A percentile compares a stretch with the other conserved stretches of the same genome.
These are phyloP conservation scores for Penicillium sumatraense DNA, from an alignment of 2,329 filamentous ascomycete genomes.

Conservation along the genomic window DNA sequence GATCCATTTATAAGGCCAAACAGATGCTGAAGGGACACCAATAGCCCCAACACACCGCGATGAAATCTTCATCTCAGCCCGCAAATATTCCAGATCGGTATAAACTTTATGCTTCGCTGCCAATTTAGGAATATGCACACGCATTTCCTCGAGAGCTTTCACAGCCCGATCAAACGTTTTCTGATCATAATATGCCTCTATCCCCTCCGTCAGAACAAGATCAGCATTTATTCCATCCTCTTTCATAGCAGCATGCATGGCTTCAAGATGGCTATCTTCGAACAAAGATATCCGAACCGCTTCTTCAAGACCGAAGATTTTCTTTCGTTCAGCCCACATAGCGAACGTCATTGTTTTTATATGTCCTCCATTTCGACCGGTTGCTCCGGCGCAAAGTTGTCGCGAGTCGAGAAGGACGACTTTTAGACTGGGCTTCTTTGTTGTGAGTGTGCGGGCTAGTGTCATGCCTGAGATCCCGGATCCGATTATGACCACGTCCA, in stretches of 20 bases:
- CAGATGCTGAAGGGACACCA: not conserved
- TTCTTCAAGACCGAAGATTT: not conserved
- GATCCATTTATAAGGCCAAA: slow-evolving; percentile 1
- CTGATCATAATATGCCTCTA: not conserved
- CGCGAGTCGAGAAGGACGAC: not conserved
- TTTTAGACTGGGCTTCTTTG: not conserved
- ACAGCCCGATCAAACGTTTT: not conserved
- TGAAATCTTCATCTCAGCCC: not conserved
- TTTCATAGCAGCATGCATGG: not conserved
- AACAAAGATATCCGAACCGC: not conserved
- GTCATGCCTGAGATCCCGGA: slow-evolving; percentile 1
- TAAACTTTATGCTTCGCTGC: not conserved
- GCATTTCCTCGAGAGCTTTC: not conserved
- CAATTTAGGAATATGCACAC: not conserved
- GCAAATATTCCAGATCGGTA: not conserved
- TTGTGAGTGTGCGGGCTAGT: not conserved
- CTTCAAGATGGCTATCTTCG: not conserved
- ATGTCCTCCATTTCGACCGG: slow-evolving; percentile 1
- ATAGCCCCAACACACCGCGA: not conserved
- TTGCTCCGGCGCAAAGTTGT: not conserved
- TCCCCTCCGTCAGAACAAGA: not conserved
- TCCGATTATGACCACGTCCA: not conserved
- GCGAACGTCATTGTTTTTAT: slow-evolving; percentile 1
- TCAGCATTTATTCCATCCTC: not conserved
- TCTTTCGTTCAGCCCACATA: not conserved